Evolutionary conservation across 768 basidiomycete genomes (phyloP), one percentile per base, ranked within the genome.

Genomic region (Psilocybe subaeruginosa): DNA sequence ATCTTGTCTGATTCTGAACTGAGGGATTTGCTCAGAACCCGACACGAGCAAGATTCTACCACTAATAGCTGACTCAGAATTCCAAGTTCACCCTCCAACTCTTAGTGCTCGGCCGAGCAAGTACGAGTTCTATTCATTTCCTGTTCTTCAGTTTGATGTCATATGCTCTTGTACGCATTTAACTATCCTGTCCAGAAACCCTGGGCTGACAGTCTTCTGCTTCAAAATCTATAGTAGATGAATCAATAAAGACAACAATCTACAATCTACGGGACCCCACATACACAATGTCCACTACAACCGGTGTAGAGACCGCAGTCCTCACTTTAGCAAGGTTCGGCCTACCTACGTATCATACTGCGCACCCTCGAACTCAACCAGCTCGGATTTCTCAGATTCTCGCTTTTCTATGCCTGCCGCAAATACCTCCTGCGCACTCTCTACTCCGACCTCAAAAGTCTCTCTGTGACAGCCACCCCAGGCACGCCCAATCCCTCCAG

Each of bases 321-420:
- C 46, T 70, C 35, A 66, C 66, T 3, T 4, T 66, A n/a, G 66
- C 62, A 23, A 69, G 69, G 69, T 69, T 37, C 29, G 67, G 60
- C 33, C 9, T 37, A 29, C 12, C 4, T 35, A 35, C 33, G 7
- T 27, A 23, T 29, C 14, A 17, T 27, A 33, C 7, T 8, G 27
- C 17, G 23, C 11, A 5, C 49, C 17, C 9, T 37, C 17, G 29
- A 19, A n/a, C 1, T 47, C 16, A 48, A 23, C 19, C 11, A 2
- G 31, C 4, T 1, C 19, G 47, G 12, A 61, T 23, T 14, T 23
- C 12, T 9, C 35, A 90, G 89, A 66, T 62, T 76, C 35, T 72
- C 71, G 0, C 64, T 90, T 12, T 90, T 89, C 69, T 72, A 83
- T 41, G 80, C 80, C 12, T 90, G 87, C 63, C 81, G 87, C 54